Conservation (phyloP, 768 basidiomycete species). For the Suillus subluteus region DNA sequence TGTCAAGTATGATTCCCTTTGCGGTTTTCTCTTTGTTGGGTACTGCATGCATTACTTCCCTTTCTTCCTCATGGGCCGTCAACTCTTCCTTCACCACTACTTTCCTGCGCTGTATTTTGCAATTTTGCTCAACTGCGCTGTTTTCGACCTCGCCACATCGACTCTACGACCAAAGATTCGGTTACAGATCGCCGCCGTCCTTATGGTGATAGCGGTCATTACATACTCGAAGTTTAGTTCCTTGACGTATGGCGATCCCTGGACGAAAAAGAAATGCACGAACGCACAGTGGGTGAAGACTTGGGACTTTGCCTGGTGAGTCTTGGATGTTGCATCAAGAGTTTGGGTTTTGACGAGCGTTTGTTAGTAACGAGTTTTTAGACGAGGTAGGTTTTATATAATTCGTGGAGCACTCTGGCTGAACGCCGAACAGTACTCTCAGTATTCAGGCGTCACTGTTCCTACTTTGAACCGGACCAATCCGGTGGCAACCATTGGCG, state of each 20-base stretch:
- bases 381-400: slow-evolving; percentile 55
- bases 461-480: slow-evolving; percentile 44
- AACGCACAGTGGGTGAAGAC: slow-evolving; percentile 85
- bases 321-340: slow-evolving; percentile 13
- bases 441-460: slow-evolving; percentile 46
- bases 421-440: slow-evolving; percentile 50
- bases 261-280: slow-evolving; percentile 83
- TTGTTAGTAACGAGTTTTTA: slow-evolving; percentile 63
- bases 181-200: slow-evolving; percentile 77
- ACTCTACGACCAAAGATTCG: slow-evolving; percentile 74
- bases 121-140: slow-evolving; percentile 72
- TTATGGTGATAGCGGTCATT: slow-evolving; percentile 76
- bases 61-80: slow-evolving; percentile 96
- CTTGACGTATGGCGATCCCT: slow-evolving; percentile 79
- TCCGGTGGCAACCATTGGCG: slow-evolving; percentile 52
- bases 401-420: not conserved
- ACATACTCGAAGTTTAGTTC: slow-evolving; percentile 81
- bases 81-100: slow-evolving; percentile 98
- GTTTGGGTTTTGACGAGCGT: not conserved
- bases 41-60: slow-evolving; percentile 95
- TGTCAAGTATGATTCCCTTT: slow-evolving; percentile 88
- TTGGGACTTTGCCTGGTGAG: slow-evolving; percentile 95
- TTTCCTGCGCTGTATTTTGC: slow-evolving; percentile 96
- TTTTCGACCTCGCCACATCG: slow-evolving; percentile 88
- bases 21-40: slow-evolving; percentile 89